Base-by-base conservation (phyloP, 1,284 basidiomycete species). In the Austroboletus novae-zelandiae region DNA sequence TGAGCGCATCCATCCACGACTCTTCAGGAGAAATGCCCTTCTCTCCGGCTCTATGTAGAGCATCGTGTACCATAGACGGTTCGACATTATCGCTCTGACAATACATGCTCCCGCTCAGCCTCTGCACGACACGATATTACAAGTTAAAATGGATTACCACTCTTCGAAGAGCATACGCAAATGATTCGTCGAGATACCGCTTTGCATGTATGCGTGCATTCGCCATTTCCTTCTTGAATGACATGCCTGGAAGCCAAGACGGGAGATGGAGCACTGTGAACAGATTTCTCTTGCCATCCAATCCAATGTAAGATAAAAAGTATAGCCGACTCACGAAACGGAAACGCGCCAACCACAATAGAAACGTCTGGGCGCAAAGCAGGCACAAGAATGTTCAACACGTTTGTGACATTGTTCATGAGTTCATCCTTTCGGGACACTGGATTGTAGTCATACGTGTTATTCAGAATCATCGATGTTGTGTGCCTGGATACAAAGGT, bases 381-480 rank as follows among this genome's bases (percentile, higher is more conserved):
- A 40, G 37, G 34, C 23, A 40, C 27, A 5, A 40, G 4, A 6
- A 52, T 9, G 2, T 37, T 40, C 40, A 41, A 37, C 5, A 40
- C 40, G 2, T 27, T 40, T 40, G 11, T 5, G 3, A 40, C 14
- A n/a, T 15, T n/a, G 14, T 27, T 23, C 5, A 27, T 4, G 9
- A 40, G 11, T 27, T 40, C 40, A 14, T 40, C 40, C 40, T 40
- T 14, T 27, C 40, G 23, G 14, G 23, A 40, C 11, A 9, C 25
- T 6, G 40, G 40, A 27, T 40, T 18, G 27, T 40, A 58, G 9
- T 47, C 48, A 32, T 58, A 57, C 5, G 50, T 30, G 14, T 41
- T 48, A 1, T 54, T 45, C 45, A 58, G 23, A 10, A 57, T 40
- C 1, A 61, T 51, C 15, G 48, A 65, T n/a, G 48, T 27, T 9